Percentiles rank a stretch among this genome's conserved stretches.
phyloP scores from a whole-genome alignment of 176 grass and related monocot genomes.

The Luzula sylvatica region DNA sequence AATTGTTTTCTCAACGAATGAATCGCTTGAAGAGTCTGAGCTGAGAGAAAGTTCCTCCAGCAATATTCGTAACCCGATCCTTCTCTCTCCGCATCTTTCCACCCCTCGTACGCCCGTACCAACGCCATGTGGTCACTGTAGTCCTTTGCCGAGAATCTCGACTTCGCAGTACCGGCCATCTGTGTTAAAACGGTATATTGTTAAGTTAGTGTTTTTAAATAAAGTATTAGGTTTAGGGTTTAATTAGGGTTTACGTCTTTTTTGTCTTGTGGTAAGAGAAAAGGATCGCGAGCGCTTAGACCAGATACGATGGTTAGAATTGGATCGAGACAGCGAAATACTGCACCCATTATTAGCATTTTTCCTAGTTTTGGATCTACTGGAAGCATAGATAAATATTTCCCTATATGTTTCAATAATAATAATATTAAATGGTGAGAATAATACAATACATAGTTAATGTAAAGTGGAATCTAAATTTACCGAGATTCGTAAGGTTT shows the following conservation, averaged over 20 bases:
- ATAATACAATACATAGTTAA: too few species aligned
- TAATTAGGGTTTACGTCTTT: conserved; percentile 68
- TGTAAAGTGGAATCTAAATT: conserved; percentile 29
- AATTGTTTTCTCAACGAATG: conserved; percentile 95
- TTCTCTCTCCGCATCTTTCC: conserved; percentile 96
- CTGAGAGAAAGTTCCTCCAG: conserved; percentile 90
- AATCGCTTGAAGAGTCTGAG: conserved; percentile 91
- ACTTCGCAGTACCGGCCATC: conserved; percentile 96
- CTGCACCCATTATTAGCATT: conserved; percentile 97
- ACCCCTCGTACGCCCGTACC: conserved; percentile 92
- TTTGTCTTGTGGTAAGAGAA: conserved; percentile 86
- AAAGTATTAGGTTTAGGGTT: too few species aligned
- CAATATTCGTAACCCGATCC: conserved; percentile 92
- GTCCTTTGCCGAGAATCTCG: conserved; percentile 93
- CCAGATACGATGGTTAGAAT: conserved; percentile 80
- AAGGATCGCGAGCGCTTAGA: conserved; percentile 85
- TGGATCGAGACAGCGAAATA: conserved; percentile 89
- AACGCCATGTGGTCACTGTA: conserved; percentile 99
- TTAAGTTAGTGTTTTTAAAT: too few species aligned
- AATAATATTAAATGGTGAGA: conserved; percentile 9
- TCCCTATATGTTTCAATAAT: conserved; percentile 32
- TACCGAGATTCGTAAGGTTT: conserved; percentile 86
- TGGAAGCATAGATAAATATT: conserved; percentile 89
- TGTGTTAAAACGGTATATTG: conserved; percentile 13
- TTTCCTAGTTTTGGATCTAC: conserved; percentile 96